Percentiles rank a stretch among this genome's conserved stretches.
Evolutionary conservation across 169 alveolate genomes (phyloP).

Genomic region (Besnoitia besnoiti): DNA sequence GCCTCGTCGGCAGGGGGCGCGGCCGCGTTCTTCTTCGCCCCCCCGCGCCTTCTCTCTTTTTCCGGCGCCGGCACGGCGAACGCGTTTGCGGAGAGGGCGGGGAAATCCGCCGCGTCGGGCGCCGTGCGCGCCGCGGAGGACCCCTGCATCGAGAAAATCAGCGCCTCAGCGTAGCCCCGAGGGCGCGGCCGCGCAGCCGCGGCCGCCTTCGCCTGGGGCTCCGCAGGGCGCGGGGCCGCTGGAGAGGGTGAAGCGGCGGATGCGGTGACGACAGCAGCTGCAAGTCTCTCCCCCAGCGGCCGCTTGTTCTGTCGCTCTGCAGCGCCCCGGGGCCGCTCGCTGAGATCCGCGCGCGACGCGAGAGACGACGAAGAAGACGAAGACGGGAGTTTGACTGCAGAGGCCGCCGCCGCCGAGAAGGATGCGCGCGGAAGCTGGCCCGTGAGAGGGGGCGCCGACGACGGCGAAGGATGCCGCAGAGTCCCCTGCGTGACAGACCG

Average conservation of each 20-base stretch:
- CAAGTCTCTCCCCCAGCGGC: too few relatives aligned
- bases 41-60: not conserved
- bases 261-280: not conserved
- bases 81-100: not conserved
- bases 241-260: not conserved
- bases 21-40: not conserved
- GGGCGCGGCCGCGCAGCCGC: not conserved
- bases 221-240: not conserved
- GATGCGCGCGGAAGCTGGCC: not conserved
- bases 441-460: not conserved
- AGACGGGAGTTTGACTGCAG: not conserved
- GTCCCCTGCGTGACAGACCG: too few relatives aligned
- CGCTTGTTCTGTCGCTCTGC: not conserved
- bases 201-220: not conserved
- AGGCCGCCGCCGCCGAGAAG: not conserved
- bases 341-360: not conserved
- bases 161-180: not conserved
- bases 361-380: not conserved
- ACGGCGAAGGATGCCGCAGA: too few relatives aligned
- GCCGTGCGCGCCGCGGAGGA: not conserved
- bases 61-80: too few relatives aligned
- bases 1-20: too few relatives aligned
- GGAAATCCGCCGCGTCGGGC: not conserved
- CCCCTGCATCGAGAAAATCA: too few relatives aligned
- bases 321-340: not conserved